Conservation (phyloP, 176 grass and related monocot species). For the Aegilops umbellulata region DNA sequence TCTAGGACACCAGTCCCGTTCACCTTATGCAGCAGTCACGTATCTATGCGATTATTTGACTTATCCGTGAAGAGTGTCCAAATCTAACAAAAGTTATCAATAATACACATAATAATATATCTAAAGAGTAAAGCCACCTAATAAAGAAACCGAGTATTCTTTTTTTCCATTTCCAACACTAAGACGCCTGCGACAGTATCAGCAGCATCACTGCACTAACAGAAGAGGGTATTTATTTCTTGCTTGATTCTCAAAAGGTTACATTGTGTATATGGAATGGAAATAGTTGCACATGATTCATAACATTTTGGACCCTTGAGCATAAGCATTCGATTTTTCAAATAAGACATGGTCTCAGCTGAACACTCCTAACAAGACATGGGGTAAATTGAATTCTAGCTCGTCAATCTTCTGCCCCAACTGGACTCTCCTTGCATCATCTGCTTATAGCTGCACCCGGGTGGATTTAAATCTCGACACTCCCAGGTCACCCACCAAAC, state of each 20-base stretch:
- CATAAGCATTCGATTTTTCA: neutral
- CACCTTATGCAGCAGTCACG: too few relatives aligned
- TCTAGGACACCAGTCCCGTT: neutral
- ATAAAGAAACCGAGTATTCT: neutral
- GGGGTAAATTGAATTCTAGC: neutral
- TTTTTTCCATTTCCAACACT: neutral
- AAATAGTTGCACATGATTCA: neutral
- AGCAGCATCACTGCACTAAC: neutral
- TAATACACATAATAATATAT: neutral
- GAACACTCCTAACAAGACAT: neutral
- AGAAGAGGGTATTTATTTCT: neutral
- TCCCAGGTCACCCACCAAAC: neutral
- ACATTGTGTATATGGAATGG: neutral
- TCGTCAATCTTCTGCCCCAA: neutral
- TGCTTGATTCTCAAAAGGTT: conserved; percentile 9
- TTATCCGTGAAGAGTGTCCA: neutral
- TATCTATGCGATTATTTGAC: neutral
- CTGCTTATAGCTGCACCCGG: neutral
- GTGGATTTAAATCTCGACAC: neutral
- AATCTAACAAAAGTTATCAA: neutral
- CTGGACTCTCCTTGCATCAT: neutral
- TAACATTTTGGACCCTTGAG: neutral
- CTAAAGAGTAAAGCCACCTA: neutral
- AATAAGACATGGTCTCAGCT: neutral
- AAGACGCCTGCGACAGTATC: neutral